A percentile compares a stretch with the other conserved stretches of the same genome.
Evolutionary conservation across 176 grass and related monocot species (phyloP).

Genomic region (Pontederia crassipes): DNA sequence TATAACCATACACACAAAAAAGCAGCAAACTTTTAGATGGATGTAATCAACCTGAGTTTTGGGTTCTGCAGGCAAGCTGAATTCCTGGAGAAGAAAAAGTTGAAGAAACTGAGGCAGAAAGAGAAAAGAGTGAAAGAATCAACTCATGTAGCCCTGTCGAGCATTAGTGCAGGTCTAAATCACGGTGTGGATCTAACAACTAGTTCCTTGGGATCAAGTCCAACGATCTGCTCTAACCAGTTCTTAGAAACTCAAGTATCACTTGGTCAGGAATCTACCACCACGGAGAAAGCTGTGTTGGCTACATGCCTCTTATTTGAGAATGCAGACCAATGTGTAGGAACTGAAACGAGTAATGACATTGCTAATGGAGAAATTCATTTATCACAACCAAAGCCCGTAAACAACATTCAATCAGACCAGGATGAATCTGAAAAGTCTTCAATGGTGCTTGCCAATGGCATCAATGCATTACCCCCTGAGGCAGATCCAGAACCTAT

Average conservation of each 20-base stretch:
- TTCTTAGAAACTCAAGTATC: not conserved
- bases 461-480: too few relatives aligned
- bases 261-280: not conserved
- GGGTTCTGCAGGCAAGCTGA: constrained; percentile 9
- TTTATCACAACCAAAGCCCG: not conserved
- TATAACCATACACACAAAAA: too few relatives aligned
- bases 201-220: not conserved
- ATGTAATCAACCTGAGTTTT: not conserved
- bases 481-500: not conserved
- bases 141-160: not conserved
- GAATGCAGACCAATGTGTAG: not conserved
- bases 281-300: not conserved
- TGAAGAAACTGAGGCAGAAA: constrained; percentile 17
- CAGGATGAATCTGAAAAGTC: constrained; percentile 4
- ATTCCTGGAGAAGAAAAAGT: constrained; percentile 7
- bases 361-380: not conserved
- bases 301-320: not conserved
- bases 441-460: not conserved
- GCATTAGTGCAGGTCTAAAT: not conserved
- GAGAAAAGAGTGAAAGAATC: not conserved
- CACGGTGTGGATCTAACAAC: not conserved
- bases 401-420: not conserved
- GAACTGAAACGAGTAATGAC: not conserved
- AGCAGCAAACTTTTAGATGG: too few relatives aligned
- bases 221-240: not conserved